phyloP scores from a whole-genome alignment of 23 red algal genomes.

The Chondrus crispus region DNA sequence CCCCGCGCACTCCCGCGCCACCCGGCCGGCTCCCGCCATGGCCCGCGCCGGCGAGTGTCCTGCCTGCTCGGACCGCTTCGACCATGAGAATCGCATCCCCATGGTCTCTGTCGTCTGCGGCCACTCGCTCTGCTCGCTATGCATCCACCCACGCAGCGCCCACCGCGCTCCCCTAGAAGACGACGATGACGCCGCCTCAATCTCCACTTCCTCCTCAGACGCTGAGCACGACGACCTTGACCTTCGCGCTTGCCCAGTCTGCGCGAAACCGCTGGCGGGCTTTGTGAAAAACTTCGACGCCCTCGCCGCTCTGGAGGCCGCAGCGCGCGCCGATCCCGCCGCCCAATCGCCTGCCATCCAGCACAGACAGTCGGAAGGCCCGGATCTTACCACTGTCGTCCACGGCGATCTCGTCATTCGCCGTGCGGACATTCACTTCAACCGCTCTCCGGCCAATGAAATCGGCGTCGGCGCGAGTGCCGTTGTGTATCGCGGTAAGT shows the following conservation, averaged over 20 bases:
- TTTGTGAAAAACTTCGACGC: slow-evolving; percentile 71
- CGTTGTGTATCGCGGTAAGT: slow-evolving; percentile 42
- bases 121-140: slow-evolving; percentile 49
- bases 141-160: neutral
- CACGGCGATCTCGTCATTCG: slow-evolving; percentile 51
- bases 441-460: slow-evolving; percentile 32
- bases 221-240: slow-evolving; percentile 24
- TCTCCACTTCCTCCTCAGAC: slow-evolving; percentile 24
- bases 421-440: slow-evolving; percentile 27
- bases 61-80: slow-evolving; percentile 19
- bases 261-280: slow-evolving; percentile 25
- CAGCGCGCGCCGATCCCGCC: too few species aligned
- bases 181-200: slow-evolving; percentile 2
- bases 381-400: slow-evolving; percentile 47
- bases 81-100: slow-evolving; percentile 19
- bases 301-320: slow-evolving; percentile 31
- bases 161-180: neutral
- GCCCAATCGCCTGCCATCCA: neutral
- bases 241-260: slow-evolving; percentile 44
- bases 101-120: slow-evolving; percentile 78
- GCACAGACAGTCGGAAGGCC: neutral
- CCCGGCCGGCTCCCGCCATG: neutral
- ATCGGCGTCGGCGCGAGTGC: slow-evolving; percentile 35
- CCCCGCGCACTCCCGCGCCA: neutral
- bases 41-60: slow-evolving; percentile 34